Evolutionary conservation across 1,139 yeast genomes (phyloP).

Genomic region (Scheffersomyces illinoinensis): DNA sequence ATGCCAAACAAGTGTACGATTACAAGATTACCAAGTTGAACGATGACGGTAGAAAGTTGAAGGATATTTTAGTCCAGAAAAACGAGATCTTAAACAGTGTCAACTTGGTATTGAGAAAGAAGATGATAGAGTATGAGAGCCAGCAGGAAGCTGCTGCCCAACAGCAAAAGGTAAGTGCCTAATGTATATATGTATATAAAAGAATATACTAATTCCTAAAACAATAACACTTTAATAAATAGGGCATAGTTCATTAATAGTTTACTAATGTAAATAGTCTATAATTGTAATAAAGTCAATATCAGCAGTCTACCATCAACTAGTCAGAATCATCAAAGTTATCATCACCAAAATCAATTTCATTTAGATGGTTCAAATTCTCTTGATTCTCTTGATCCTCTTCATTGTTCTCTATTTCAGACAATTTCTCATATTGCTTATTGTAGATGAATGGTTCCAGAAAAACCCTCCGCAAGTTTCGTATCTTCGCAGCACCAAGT

Average conservation of each 20-base stretch:
- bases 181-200: neutral
- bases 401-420: neutral
- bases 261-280: neutral
- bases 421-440: constrained; percentile 21
- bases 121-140: constrained; percentile 45
- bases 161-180: neutral
- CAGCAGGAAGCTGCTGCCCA: constrained; percentile 19
- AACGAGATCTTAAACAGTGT: constrained; percentile 52
- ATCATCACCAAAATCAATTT: neutral
- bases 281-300: neutral
- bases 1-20: constrained; percentile 73
- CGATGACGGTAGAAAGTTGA: constrained; percentile 73
- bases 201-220: neutral
- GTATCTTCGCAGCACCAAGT: constrained; percentile 55
- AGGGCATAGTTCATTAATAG: neutral
- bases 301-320: neutral
- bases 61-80: constrained; percentile 70
- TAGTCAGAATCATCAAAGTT: neutral
- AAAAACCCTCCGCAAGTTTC: constrained; percentile 44
- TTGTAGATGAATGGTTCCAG: constrained; percentile 56
- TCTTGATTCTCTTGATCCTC: neutral
- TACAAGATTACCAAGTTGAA: constrained; percentile 71
- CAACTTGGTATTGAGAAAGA: constrained; percentile 50
- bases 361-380: neutral
- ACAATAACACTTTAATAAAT: neutral